Conservation (phyloP, 2,329 filamentous ascomycete genomes). For the Neopestalotiopsis sp. region DNA sequence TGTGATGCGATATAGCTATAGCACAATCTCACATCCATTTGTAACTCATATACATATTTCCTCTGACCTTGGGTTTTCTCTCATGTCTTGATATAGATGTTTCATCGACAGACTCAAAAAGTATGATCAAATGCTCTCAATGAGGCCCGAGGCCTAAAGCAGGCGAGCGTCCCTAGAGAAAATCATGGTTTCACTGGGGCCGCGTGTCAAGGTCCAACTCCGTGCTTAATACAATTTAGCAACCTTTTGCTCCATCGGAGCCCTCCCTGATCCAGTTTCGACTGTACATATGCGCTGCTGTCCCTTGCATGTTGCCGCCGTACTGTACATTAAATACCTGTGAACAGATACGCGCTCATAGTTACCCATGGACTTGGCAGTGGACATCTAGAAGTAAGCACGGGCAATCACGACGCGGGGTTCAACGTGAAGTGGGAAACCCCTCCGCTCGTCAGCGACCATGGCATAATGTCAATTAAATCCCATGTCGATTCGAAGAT, state of each 20-base stretch:
- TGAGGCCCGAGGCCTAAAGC: neutral
- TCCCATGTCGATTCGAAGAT: too few relatives aligned
- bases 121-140: too few relatives aligned
- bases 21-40: too few relatives aligned
- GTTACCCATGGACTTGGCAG: neutral
- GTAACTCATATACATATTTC: too few relatives aligned
- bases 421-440: neutral
- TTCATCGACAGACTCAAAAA: too few relatives aligned
- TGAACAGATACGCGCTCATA: neutral
- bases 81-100: too few relatives aligned
- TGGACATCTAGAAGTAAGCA: neutral
- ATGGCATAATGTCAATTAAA: too few relatives aligned
- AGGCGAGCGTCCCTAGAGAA: neutral
- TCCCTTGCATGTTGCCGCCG: neutral
- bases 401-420: neutral
- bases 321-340: too few relatives aligned
- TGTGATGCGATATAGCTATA: too few relatives aligned
- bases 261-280: neutral
- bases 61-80: too few relatives aligned
- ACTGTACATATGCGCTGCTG: neutral
- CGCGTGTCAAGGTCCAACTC: neutral
- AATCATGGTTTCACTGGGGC: neutral
- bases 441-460: too few relatives aligned
- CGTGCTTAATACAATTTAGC: neutral
- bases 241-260: neutral